phyloP scores from a whole-genome alignment of 108 stramenopile species.

The Cyclotella choctawhatcheeana region DNA sequence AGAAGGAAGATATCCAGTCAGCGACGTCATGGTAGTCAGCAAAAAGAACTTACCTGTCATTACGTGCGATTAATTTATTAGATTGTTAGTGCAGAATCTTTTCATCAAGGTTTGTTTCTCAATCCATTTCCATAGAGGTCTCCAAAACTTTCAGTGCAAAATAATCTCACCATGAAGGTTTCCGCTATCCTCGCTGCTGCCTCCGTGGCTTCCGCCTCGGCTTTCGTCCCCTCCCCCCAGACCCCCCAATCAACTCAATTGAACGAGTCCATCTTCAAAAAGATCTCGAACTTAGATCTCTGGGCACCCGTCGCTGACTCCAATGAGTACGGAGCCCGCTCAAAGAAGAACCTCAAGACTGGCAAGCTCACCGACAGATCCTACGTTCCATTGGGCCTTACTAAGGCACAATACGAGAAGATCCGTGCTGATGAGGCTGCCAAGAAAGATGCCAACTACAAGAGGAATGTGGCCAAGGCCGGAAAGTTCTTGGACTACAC shows the following conservation, averaged over 20 bases:
- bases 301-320: constrained; percentile 63
- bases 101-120: too few relatives aligned
- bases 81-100: too few relatives aligned
- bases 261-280: constrained; percentile 55
- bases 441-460: constrained; percentile 84
- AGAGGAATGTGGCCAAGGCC: constrained; percentile 80
- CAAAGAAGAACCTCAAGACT: constrained; percentile 69
- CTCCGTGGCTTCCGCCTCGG: constrained; percentile 69
- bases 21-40: too few relatives aligned
- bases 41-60: too few relatives aligned
- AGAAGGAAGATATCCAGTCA: too few relatives aligned
- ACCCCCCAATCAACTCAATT: constrained; percentile 40
- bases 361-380: constrained; percentile 66
- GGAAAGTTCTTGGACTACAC: constrained; percentile 86
- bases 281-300: constrained; percentile 77
- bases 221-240: constrained; percentile 70
- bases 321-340: constrained; percentile 82
- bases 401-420: constrained; percentile 70
- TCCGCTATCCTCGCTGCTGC: constrained; percentile 66
- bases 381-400: constrained; percentile 80
- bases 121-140: too few relatives aligned
- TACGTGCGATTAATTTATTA: too few relatives aligned
- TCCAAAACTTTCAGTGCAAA: too few relatives aligned
- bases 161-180: constrained; percentile 67
- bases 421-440: constrained; percentile 59